phyloP scores from a whole-genome alignment of 192 early-diverging fungal genomes.

The Gamsiella multidivaricata region DNA sequence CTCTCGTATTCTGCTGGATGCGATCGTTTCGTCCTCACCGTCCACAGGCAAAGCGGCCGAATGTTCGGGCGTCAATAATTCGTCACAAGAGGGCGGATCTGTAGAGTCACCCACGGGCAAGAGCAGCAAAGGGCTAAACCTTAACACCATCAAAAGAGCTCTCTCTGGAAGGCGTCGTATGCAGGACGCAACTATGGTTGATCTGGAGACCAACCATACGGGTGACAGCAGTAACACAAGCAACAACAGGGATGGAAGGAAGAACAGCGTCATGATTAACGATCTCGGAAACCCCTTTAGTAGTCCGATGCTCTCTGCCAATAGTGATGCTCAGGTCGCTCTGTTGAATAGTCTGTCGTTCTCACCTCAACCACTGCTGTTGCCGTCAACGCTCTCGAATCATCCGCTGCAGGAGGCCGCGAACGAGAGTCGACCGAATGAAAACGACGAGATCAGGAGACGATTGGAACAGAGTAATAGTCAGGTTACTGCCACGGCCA shows the following conservation, averaged over 20 bases:
- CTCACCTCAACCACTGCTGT: constrained; percentile 30
- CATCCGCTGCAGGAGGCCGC: constrained; percentile 6
- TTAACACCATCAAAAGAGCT: constrained; percentile 40
- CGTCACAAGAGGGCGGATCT: not conserved
- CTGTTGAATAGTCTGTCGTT: constrained; percentile 20
- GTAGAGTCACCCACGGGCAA: constrained; percentile 9
- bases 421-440: constrained; percentile 13
- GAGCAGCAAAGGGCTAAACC: constrained; percentile 30
- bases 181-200: constrained; percentile 19
- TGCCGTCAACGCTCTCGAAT: constrained; percentile 10
- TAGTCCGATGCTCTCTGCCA: not conserved
- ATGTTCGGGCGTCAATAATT: not conserved
- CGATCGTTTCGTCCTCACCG: no score
- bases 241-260: not conserved
- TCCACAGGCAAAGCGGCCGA: not conserved
- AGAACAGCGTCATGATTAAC: not conserved
- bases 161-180: constrained; percentile 20
- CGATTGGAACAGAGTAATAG: constrained; percentile 11
- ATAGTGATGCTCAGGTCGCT: constrained; percentile 18
- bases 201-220: constrained; percentile 27
- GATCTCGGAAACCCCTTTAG: constrained; percentile 28
- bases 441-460: constrained; percentile 4
- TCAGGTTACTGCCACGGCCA: not conserved
- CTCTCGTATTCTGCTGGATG: constrained; percentile 16
- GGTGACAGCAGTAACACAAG: not conserved